phyloP scores from a whole-genome alignment of 2,329 filamentous ascomycete genomes.

The Exserohilum rostratum region DNA sequence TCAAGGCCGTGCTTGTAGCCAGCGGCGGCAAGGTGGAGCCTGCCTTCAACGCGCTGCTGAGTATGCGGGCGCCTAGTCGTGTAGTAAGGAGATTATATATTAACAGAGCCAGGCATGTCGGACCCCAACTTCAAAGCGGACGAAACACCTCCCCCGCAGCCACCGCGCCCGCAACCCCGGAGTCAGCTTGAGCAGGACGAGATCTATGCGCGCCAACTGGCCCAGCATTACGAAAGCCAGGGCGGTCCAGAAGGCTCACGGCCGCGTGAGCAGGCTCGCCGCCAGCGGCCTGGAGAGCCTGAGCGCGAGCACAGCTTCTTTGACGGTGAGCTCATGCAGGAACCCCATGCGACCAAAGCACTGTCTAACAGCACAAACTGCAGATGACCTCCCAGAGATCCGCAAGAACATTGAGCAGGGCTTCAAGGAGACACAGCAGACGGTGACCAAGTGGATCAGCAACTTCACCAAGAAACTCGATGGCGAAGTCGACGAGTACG shows the following conservation, averaged over 20 bases:
- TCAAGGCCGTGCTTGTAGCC: conserved; percentile 86
- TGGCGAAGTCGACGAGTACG: conserved; percentile 69
- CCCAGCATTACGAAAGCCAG: conserved; percentile 77
- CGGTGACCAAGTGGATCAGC: conserved; percentile 90
- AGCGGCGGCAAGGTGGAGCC: conserved; percentile 88
- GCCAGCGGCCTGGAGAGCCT: conserved; percentile 61
- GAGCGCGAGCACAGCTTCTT: conserved; percentile 85
- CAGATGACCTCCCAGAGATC: conserved; percentile 91
- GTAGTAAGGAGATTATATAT: background rate
- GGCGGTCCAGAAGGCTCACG: conserved; percentile 38
- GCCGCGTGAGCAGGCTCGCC: conserved; percentile 45
- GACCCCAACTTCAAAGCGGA: conserved; percentile 59
- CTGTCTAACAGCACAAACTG: background rate
- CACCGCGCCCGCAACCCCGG: conserved; percentile 76
- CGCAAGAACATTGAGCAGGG: conserved; percentile 92
- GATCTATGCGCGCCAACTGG: conserved; percentile 87
- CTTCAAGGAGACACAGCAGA: conserved; percentile 90
- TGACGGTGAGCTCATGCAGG: conserved; percentile 61
- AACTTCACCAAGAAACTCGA: conserved; percentile 93
- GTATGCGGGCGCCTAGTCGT: conserved; percentile 54
- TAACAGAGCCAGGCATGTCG: conserved; percentile 55
- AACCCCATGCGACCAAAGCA: background rate
- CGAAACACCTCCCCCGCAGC: conserved; percentile 71
- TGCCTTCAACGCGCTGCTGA: conserved; percentile 91
- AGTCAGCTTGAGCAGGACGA: conserved; percentile 91